phyloP scores from a whole-genome alignment of 768 basidiomycete genomes.

The Cystobasidium ongulense region DNA sequence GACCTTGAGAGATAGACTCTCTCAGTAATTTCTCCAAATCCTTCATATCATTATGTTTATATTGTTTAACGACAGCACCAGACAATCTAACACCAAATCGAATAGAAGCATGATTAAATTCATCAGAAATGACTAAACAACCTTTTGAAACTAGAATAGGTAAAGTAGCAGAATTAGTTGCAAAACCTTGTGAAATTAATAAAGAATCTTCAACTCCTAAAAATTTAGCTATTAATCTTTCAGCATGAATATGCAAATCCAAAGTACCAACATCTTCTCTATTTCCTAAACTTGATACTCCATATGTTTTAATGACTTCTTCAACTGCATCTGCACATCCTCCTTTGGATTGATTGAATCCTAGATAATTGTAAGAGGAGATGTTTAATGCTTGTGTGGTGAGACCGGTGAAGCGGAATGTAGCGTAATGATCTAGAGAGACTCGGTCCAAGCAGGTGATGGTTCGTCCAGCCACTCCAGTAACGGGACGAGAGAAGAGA shows the following conservation, averaged over 20 bases:
- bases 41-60: constrained; percentile 93
- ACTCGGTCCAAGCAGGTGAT: constrained; percentile 75
- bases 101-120: constrained; percentile 91
- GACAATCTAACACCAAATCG: constrained; percentile 82
- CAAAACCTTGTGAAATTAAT: constrained; percentile 92
- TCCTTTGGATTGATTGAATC: constrained; percentile 86
- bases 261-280: constrained; percentile 76
- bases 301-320: constrained; percentile 69
- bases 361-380: constrained; percentile 98
- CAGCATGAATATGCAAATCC: constrained; percentile 70
- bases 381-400: constrained; percentile 84
- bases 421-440: constrained; percentile 71
- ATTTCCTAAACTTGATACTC: constrained; percentile 65
- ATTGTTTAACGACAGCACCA: constrained; percentile 80
- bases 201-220: constrained; percentile 82
- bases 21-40: constrained; percentile 68
- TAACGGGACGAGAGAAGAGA: constrained; percentile 84
- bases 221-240: constrained; percentile 81
- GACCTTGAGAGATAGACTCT: constrained; percentile 92
- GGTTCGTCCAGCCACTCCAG: constrained; percentile 90
- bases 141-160: constrained; percentile 86
- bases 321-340: constrained; percentile 93
- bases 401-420: constrained; percentile 63
- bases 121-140: constrained; percentile 90
- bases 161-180: constrained; percentile 85